Conservation (phyloP, 129 eudicot species). For the Flaveria linearis region DNA sequence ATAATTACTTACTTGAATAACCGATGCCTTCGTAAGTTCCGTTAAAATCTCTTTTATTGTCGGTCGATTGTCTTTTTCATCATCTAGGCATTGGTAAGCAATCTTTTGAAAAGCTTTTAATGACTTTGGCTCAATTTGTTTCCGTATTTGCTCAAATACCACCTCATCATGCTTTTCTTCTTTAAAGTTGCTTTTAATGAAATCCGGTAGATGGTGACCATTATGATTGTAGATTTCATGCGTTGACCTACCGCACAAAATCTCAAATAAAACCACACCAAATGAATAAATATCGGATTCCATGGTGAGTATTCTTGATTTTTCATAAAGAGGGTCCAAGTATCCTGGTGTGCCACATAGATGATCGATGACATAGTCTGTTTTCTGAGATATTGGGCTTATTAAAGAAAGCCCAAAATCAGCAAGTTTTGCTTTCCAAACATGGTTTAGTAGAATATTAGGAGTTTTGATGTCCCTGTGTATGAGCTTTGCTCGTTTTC, state of each 20-base stretch:
- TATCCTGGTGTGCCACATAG: not conserved
- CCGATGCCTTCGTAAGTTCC: not conserved
- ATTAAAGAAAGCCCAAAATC: conserved; percentile 1
- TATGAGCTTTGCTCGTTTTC: not conserved
- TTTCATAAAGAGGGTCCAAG: not conserved
- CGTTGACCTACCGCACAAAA: not conserved
- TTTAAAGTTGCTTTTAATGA: not conserved
- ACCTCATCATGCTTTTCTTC: conserved; percentile 3
- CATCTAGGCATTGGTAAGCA: not conserved
- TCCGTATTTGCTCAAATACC: not conserved
- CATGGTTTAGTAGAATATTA: no score
- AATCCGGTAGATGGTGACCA: not conserved
- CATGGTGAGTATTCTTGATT: not conserved
- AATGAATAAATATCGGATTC: conserved; percentile 5
- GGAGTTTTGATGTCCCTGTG: no score
- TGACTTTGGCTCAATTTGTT: not conserved
- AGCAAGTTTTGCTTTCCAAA: no score
- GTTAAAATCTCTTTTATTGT: not conserved
- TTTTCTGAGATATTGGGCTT: not conserved
- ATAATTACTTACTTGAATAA: not conserved
- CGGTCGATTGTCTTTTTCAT: not conserved
- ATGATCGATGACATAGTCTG: conserved; percentile 3
- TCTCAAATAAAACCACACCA: conserved; percentile 13
- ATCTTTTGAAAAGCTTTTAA: not conserved
- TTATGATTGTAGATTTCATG: not conserved